Evolutionary conservation across 768 basidiomycete genomes (phyloP), one percentile per base, ranked within the genome.

Genomic region (Tephrocybe sp.): DNA sequence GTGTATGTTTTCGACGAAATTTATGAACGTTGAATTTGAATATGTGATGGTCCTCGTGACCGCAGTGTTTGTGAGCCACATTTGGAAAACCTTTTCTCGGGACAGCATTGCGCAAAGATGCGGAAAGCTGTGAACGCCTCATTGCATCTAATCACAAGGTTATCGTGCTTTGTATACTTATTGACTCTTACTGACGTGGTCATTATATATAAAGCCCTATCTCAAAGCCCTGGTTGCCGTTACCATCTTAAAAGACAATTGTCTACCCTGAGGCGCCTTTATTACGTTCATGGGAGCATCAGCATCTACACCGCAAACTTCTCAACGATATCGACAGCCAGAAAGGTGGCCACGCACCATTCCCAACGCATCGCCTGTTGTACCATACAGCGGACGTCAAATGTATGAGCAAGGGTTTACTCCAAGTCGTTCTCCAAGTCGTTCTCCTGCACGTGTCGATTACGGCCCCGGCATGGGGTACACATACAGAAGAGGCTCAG

Each of bases 101-200:
- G n/a, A n/a, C n/a, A n/a, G 40, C 26, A 23, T 26, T 47, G 35
- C 38, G 39, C 46, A 16, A 38, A 31, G 30, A 52, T 52, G 51
- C 45, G 38, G 33, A 31, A 35, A 52, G 42, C 36, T 26, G 17
- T 45, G 47, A 26, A 45, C 34, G 47, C 51, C 51, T 49, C 51
- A 33, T 52, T 39, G 44, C 19, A 49, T 49, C 50, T 51, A 39
- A 48, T 39, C 38, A 35, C 9, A 43, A 31, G 17, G 39, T 23
- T 12, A 11, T 4, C 13, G 30, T 38, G 48, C 34, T 44, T 22
- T 35, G 2, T 51, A 17, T 13, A 23, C 9, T 19, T 32, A 16
- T 23, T 32, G 14, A 52, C 14, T 23, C 20, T n/a, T 12, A 31
- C 26, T 16, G 11, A 39, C 13, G 16, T 38, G 45, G 30, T 32